These are phyloP conservation scores for Conticribra guillardii DNA, from an alignment of 108 stramenopile species.

Conservation along the genomic window DNA sequence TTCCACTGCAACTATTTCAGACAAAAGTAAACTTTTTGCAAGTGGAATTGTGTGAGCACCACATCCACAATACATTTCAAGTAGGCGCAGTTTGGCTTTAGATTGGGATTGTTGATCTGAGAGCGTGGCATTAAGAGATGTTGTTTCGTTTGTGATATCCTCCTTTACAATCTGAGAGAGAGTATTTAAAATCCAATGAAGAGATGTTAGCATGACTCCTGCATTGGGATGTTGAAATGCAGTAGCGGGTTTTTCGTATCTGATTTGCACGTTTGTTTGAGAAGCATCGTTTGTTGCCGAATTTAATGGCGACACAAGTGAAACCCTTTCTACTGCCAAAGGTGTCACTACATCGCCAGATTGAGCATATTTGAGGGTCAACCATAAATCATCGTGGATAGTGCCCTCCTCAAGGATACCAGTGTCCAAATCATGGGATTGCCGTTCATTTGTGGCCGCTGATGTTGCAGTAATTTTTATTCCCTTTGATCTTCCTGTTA, in stretches of 20 bases:
- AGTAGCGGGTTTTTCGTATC: constrained; percentile 67
- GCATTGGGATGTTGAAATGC: constrained; percentile 85
- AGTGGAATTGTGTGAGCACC: constrained; percentile 84
- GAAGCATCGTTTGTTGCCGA: background rate
- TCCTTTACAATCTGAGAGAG: constrained; percentile 34
- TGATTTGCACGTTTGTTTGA: constrained; percentile 22
- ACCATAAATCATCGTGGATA: constrained; percentile 47
- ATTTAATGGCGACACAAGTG: constrained; percentile 13
- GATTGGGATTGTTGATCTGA: too few species aligned
- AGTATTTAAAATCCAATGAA: constrained; percentile 69
- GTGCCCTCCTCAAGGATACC: constrained; percentile 9
- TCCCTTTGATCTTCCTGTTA: constrained; percentile 62
- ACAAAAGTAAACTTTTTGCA: constrained; percentile 52
- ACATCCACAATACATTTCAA: constrained; percentile 85
- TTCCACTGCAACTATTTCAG: constrained; percentile 66
- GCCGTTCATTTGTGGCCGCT: background rate
- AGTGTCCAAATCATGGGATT: constrained; percentile 8
- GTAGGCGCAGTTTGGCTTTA: constrained; percentile 21
- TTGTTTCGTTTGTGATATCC: background rate
- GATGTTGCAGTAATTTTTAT: constrained; percentile 20
- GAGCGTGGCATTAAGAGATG: background rate
- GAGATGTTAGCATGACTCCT: constrained; percentile 65
- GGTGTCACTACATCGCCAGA: background rate
- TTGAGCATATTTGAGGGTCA: constrained; percentile 1
- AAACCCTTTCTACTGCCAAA: constrained; percentile 9